A percentile compares a stretch with the other conserved stretches of the same genome.
phyloP scores from a whole-genome alignment of 176 grass and related monocot genomes.

The Tuctoria greenei region DNA sequence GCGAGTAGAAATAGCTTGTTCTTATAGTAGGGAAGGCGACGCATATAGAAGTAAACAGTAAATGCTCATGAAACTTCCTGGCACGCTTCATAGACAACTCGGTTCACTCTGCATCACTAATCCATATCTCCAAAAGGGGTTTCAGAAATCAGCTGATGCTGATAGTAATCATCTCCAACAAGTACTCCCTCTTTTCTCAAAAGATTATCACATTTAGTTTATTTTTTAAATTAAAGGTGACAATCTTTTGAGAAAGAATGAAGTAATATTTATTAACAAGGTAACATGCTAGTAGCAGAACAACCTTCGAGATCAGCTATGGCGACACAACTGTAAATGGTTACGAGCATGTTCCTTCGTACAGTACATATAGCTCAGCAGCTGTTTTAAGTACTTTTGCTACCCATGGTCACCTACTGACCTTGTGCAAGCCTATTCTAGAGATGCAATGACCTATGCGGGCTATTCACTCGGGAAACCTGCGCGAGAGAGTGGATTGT shows the following conservation, averaged over 20 bases:
- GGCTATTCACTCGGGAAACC: no score
- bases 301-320: neutral
- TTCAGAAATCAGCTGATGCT: neutral
- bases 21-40: neutral
- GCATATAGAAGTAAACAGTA: no score
- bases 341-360: no score
- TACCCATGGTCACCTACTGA: neutral
- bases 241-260: no score
- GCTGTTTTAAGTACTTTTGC: no score
- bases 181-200: no score
- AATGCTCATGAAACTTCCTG: neutral
- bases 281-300: neutral
- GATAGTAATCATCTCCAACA: neutral
- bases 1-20: neutral
- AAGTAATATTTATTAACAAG: constrained; percentile 48
- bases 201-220: no score
- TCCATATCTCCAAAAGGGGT: neutral
- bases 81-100: neutral
- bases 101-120: neutral
- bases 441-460: constrained; percentile 11
- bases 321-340: neutral
- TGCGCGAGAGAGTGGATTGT: no score
- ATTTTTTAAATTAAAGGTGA: no score
- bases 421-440: constrained; percentile 16
- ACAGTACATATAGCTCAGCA: no score